These are phyloP conservation scores for Beauveria rudraprayagi DNA, from an alignment of 2,329 filamentous ascomycete species.

Conservation along the genomic window DNA sequence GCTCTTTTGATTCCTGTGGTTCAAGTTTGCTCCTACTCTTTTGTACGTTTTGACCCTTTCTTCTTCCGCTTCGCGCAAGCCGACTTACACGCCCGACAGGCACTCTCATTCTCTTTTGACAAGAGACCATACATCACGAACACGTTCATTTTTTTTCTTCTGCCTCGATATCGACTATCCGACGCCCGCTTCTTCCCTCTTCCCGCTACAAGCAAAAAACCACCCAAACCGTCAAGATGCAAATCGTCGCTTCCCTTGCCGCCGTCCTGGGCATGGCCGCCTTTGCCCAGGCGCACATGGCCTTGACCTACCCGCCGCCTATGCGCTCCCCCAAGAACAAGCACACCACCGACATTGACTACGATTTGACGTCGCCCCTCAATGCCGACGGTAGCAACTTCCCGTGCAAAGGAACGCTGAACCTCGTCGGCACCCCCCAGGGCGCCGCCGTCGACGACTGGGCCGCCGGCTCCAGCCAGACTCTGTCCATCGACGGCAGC, in stretches of 20 bases:
- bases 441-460: slow-evolving; percentile 53
- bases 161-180: not conserved
- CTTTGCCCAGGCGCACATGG: slow-evolving; percentile 46
- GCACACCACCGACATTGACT: slow-evolving; percentile 49
- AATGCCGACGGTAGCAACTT: slow-evolving; percentile 53
- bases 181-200: not conserved
- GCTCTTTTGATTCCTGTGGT: not conserved
- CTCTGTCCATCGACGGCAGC: slow-evolving; percentile 55
- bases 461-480: slow-evolving; percentile 51
- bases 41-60: not conserved
- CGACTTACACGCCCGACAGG: not conserved
- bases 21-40: not conserved
- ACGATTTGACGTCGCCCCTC: slow-evolving; percentile 64
- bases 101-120: not conserved
- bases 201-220: slow-evolving; percentile 11
- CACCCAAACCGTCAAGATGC: slow-evolving; percentile 11
- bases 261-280: slow-evolving; percentile 34
- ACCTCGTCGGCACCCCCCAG: slow-evolving; percentile 37
- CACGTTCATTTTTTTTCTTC: not conserved
- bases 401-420: slow-evolving; percentile 63
- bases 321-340: slow-evolving; percentile 47
- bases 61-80: not conserved
- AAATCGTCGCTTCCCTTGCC: slow-evolving; percentile 22
- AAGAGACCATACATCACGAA: not conserved
- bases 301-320: slow-evolving; percentile 45